Conservation (phyloP, 2,329 filamentous ascomycete species). For the Dactylellina drechsleri region DNA sequence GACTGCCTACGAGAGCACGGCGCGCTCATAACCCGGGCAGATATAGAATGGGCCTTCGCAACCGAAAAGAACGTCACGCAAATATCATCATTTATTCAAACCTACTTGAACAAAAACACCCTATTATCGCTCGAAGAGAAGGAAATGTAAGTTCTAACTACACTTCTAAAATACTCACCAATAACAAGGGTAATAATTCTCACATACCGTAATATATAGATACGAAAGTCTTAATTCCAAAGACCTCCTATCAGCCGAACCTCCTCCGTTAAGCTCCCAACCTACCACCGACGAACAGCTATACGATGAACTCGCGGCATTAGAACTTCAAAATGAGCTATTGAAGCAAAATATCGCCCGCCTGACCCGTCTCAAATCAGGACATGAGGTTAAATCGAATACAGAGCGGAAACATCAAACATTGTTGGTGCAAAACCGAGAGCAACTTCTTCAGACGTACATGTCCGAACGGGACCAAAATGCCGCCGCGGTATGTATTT, state of each 20-base stretch:
- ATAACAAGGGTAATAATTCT: too few species aligned
- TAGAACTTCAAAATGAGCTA: slow-evolving; percentile 46
- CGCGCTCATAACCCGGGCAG: slow-evolving; percentile 63
- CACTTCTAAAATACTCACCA: neutral
- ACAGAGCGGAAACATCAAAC: slow-evolving; percentile 26
- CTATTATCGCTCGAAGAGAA: slow-evolving; percentile 66
- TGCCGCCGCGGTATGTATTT: slow-evolving; percentile 34
- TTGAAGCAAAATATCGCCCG: slow-evolving; percentile 37
- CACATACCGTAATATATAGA: neutral
- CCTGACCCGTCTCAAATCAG: slow-evolving; percentile 20
- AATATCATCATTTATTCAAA: slow-evolving; percentile 64
- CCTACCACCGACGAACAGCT: slow-evolving; percentile 25
- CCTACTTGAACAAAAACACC: slow-evolving; percentile 64
- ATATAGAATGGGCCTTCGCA: slow-evolving; percentile 65
- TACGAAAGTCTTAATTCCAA: slow-evolving; percentile 41
- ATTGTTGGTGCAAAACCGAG: slow-evolving; percentile 19
- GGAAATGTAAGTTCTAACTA: slow-evolving; percentile 62
- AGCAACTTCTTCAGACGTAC: slow-evolving; percentile 44
- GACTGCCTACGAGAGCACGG: slow-evolving; percentile 64
- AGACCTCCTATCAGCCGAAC: slow-evolving; percentile 21
- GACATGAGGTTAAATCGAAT: slow-evolving; percentile 36
- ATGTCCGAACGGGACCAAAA: slow-evolving; percentile 49
- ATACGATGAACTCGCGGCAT: slow-evolving; percentile 20
- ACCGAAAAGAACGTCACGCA: slow-evolving; percentile 62
- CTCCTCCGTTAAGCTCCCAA: slow-evolving; percentile 22